Conservation (phyloP, 2,329 filamentous ascomycete species). For the Zasmidium angulare region DNA sequence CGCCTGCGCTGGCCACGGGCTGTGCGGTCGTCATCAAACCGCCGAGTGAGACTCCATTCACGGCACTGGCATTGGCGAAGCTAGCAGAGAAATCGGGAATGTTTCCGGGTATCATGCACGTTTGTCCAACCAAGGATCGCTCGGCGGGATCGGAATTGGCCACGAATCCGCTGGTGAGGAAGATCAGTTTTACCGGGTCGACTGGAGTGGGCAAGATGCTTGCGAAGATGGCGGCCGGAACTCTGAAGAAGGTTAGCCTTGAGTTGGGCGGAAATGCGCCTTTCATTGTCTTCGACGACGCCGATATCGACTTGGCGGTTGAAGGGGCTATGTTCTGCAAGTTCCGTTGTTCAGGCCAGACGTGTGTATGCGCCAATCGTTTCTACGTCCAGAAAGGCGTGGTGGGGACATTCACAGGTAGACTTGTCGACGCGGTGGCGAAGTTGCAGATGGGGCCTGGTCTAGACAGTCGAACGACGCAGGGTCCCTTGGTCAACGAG, state of each 20-base stretch:
- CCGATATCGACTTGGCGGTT: constrained; percentile 26
- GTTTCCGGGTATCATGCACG: constrained; percentile 17
- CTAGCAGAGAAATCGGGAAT: constrained; percentile 22
- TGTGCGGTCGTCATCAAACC: constrained; percentile 27
- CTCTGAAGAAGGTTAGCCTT: constrained; percentile 24
- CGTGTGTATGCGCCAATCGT: constrained; percentile 57
- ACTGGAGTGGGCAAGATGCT: constrained; percentile 29
- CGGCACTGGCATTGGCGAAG: constrained; percentile 19
- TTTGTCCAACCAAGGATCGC: constrained; percentile 14
- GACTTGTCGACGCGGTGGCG: constrained; percentile 52
- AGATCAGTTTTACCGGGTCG: constrained; percentile 31
- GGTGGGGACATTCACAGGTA: constrained; percentile 42
- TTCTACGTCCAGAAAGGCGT: constrained; percentile 75
- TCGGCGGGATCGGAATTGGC: constrained; percentile 9
- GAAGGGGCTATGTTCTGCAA: constrained; percentile 24
- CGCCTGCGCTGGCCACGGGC: constrained; percentile 28
- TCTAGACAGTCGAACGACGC: constrained; percentile 66
- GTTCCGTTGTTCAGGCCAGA: constrained; percentile 27
- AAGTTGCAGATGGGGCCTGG: constrained; percentile 72
- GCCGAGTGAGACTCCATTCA: constrained; percentile 26
- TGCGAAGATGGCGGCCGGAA: constrained; percentile 19
- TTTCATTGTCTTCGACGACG: constrained; percentile 32
- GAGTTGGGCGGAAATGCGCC: constrained; percentile 32
- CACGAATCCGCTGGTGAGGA: constrained; percentile 20
- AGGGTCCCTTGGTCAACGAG: constrained; percentile 81